Base-by-base conservation (phyloP, 129 eudicot species). In the Chrysanthemum seticuspe region DNA sequence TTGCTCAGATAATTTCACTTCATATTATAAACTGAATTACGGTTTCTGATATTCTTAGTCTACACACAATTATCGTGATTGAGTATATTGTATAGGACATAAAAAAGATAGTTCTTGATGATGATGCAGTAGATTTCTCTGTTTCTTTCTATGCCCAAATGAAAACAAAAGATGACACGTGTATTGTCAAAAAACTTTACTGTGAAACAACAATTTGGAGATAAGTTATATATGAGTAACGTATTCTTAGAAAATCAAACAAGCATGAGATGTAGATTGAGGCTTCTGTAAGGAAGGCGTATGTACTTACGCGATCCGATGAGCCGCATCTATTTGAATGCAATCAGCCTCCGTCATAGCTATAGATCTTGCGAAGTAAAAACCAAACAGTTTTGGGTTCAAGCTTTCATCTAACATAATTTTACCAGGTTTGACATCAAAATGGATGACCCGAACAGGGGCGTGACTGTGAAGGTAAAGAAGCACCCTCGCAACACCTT, bases 361-460 rank as follows among this genome's bases (percentile, higher is more conserved):
- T 5, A 67, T 11, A 29, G 16, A 23, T 62, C 67, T 50, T 49
- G 72, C 59, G 6, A 1, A 6, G 59, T 10, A 36, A 67, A 67
- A 67, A 19, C 25, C 19, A 21, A 36, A 48, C 44, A 67, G 72
- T 50, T 67, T 67, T 5, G 72, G 72, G 40, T 49, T 27, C 18
- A 67, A 13, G 23, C 51, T 23, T 11, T 50, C 59, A 49, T 67
- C 59, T 19, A 67, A 67, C 27, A 67, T 57, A 25, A 67, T 67
- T 12, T 50, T 50, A 6, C 45, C 21, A 67, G 60, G 72, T 67
- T n/a, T 50, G 59, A 67, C 45, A 67, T 67, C 25, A 50, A 15
- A 12, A 14, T 67, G 72, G 27, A 67, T 23, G 44, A 67, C n/a
- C 72, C 45, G 62, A 52, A 50, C 54, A 34, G 73, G 61, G 51